A percentile compares a stretch with the other conserved stretches of the same genome.
These are phyloP conservation scores for Lactifluus pinguis DNA, from an alignment of 768 basidiomycete genomes.

Conservation along the genomic window DNA sequence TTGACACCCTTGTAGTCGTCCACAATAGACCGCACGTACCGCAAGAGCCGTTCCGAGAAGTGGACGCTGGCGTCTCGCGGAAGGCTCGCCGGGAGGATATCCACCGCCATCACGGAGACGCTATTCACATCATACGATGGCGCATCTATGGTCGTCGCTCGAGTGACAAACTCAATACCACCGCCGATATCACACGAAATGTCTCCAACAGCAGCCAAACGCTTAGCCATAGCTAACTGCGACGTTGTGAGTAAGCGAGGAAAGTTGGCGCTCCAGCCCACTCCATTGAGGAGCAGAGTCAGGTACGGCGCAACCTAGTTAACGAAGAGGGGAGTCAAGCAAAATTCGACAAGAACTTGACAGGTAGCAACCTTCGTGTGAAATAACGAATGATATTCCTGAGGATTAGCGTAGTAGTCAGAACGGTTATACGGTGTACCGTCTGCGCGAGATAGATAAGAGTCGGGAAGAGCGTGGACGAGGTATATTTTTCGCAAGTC, in stretches of 20 bases:
- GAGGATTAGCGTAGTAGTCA: constrained; percentile 68
- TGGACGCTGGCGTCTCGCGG: constrained; percentile 73
- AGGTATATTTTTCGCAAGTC: constrained; percentile 64
- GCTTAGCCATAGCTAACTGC: constrained; percentile 39
- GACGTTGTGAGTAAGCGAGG: constrained; percentile 71
- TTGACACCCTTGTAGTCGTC: constrained; percentile 27
- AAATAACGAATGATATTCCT: constrained; percentile 58
- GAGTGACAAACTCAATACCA: constrained; percentile 73
- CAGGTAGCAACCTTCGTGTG: constrained; percentile 43
- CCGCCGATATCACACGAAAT: constrained; percentile 90
- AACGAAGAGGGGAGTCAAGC: not conserved
- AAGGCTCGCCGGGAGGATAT: constrained; percentile 82
- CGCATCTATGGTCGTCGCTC: constrained; percentile 65
- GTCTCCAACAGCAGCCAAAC: constrained; percentile 72
- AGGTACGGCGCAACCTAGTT: constrained; percentile 74
- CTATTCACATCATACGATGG: constrained; percentile 62
- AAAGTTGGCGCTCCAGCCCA: constrained; percentile 72
- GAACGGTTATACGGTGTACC: constrained; percentile 49
- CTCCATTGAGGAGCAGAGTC: constrained; percentile 77
- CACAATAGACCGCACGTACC: constrained; percentile 58
- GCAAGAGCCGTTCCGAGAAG: constrained; percentile 58
- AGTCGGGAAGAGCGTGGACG: constrained; percentile 56
- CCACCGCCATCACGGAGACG: constrained; percentile 81
- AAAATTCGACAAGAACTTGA: not conserved
- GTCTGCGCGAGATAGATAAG: constrained; percentile 59